Evolutionary conservation across 192 early-diverging fungal genomes (phyloP).

Genomic region (Backusella liffmaniae): DNA sequence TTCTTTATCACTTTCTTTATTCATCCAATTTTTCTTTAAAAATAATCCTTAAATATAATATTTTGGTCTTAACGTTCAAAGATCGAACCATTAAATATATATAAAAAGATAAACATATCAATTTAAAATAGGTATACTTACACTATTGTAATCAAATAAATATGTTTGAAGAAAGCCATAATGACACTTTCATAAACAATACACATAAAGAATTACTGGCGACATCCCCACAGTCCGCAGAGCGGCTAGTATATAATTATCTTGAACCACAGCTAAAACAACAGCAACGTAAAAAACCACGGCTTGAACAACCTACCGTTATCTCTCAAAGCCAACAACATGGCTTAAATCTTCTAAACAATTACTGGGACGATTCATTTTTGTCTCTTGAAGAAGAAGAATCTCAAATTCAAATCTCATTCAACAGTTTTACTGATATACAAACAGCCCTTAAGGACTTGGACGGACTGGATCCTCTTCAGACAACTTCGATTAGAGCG

Average conservation of each 20-base stretch:
- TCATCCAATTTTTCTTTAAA: neutral
- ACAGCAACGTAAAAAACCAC: neutral
- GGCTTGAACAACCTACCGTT: neutral
- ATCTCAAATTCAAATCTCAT: neutral
- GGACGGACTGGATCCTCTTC: neutral
- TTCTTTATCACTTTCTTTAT: neutral
- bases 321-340: neutral
- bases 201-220: neutral
- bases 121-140: neutral
- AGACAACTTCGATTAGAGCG: neutral
- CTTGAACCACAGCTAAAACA: neutral
- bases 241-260: neutral
- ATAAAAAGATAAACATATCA: neutral
- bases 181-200: neutral
- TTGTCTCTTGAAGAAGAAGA: slow-evolving; percentile 11
- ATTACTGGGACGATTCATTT: slow-evolving; percentile 1
- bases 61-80: neutral
- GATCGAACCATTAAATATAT: neutral
- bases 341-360: neutral
- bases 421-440: slow-evolving; percentile 10
- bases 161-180: neutral
- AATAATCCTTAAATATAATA: neutral
- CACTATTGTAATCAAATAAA: neutral
- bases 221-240: neutral
- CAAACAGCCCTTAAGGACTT: slow-evolving; percentile 12